These are phyloP conservation scores for Digitaria exilis DNA, from an alignment of 202 grass and related monocot species.

Conservation along the genomic window DNA sequence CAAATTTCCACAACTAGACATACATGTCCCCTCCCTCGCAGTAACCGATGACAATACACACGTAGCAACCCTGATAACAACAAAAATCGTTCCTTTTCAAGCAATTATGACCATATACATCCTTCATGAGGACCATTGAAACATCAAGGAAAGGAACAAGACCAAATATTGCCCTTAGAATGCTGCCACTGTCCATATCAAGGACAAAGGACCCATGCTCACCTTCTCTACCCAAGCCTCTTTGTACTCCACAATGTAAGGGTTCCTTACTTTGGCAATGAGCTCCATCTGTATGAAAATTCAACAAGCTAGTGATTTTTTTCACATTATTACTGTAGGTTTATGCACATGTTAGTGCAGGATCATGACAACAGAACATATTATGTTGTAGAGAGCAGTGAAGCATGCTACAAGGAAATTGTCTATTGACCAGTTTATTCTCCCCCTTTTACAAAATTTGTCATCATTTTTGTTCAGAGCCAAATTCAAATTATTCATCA, in stretches of 20 bases:
- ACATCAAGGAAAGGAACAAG: constrained; percentile 26
- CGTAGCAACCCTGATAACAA: constrained; percentile 81
- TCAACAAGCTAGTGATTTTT: constrained; percentile 10
- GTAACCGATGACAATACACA: constrained; percentile 92
- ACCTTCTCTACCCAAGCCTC: constrained; percentile 99
- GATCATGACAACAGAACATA: background rate
- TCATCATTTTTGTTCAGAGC: background rate
- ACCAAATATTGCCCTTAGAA: constrained; percentile 19
- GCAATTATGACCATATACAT: constrained; percentile 10
- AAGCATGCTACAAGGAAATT: background rate
- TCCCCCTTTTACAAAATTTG: background rate
- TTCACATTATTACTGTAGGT: constrained; percentile 4
- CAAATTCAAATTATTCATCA: background rate
- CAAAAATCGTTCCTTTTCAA: constrained; percentile 33
- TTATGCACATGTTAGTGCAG: background rate
- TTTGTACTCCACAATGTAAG: constrained; percentile 98
- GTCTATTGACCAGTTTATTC: background rate
- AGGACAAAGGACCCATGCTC: constrained; percentile 24
- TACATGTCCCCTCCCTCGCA: constrained; percentile 98
- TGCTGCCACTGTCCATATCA: constrained; percentile 32
- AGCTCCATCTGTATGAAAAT: constrained; percentile 83
- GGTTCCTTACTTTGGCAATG: constrained; percentile 81
- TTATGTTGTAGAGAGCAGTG: background rate
- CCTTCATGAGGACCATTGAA: constrained; percentile 12
- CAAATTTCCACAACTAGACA: constrained; percentile 36